Conservation (phyloP, 768 basidiomycete genomes). For the Suillus decipiens region DNA sequence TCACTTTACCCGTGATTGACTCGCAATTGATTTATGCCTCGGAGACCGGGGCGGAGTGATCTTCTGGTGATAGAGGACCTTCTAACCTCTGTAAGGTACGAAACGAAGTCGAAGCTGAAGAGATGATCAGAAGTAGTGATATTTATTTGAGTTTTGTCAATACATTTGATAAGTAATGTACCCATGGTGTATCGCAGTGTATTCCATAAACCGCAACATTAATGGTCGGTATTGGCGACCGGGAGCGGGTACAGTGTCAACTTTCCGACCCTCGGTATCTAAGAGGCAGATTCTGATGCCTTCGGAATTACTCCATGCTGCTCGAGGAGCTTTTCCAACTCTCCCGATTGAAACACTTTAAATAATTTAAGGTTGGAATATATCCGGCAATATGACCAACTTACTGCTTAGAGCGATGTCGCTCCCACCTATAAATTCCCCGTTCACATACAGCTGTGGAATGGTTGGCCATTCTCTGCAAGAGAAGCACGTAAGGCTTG, state of each 20-base stretch:
- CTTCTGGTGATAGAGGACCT: too few relatives aligned
- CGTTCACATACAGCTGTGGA: conserved; percentile 92
- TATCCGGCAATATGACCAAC: conserved; percentile 34
- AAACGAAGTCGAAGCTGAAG: neutral
- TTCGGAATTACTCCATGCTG: conserved; percentile 7
- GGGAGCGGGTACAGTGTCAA: neutral
- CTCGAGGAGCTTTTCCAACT: conserved; percentile 4
- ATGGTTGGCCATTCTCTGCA: conserved; percentile 96
- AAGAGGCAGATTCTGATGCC: neutral
- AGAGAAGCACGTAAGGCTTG: neutral
- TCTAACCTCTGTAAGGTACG: neutral
- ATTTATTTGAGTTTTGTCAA: neutral
- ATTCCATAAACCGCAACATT: too few relatives aligned
- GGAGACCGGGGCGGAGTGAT: too few relatives aligned
- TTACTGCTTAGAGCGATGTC: conserved; percentile 90
- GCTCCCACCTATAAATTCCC: conserved; percentile 96
- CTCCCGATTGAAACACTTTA: conserved; percentile 5
- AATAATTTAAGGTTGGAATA: conserved; percentile 8
- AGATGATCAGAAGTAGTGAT: neutral
- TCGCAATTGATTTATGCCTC: too few relatives aligned
- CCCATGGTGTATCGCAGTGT: too few relatives aligned
- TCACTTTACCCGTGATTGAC: too few relatives aligned
- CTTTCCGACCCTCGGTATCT: neutral
- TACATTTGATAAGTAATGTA: too few relatives aligned
- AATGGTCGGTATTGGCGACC: too few relatives aligned